Evolutionary conservation across 2,329 filamentous ascomycete species (phyloP), one percentile per base, ranked within the genome.

Genomic region (Pseudopithomyces chartarum): DNA sequence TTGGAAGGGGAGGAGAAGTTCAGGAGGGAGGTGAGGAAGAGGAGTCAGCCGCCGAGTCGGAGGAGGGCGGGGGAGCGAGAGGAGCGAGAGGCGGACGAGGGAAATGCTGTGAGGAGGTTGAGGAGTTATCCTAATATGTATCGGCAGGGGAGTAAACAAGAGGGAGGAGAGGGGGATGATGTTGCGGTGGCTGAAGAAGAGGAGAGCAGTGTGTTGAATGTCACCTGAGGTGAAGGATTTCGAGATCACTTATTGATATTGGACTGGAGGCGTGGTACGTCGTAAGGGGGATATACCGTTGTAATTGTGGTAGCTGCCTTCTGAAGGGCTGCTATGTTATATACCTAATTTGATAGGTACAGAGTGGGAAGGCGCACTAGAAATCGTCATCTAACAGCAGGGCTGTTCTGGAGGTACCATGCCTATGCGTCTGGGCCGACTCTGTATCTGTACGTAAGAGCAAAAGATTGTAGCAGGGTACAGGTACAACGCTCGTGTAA

Each of bases 41-140:
- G 60, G 56, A 74, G 63, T 56, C 71, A 47, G 51, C 72, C 73
- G 22, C 71, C 72, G 3, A 75, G 71, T 60, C 64, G 73, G 50
- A 61, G 65, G 44, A 68, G 74, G 56, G 51, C 62, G 2, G 54
- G 71, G 51, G 63, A 65, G 12, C 6, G n/a, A 6, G 34, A 64
- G 11, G 54, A 52, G 26, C 32, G 26, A 38, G 52, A 32, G 4
- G 60, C 65, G 12, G 60, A 40, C 4, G 57, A 57, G 19, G 62
- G 63, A 11, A 61, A 65, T 11, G 59, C 45, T 40, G 39, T 72
- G n/a, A 67, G 78, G 55, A 61, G 75, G 56, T 70, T 75, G 60
- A 70, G 78, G 52, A 80, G 71, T 51, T 69, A 73, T 45, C 69
- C 71, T 34, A 74, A 76, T 47, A 38, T 72, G 45, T 70, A 74